phyloP scores from a whole-genome alignment of 495 filamentous ascomycete species.

The Staphylotrichum tortipilum region DNA sequence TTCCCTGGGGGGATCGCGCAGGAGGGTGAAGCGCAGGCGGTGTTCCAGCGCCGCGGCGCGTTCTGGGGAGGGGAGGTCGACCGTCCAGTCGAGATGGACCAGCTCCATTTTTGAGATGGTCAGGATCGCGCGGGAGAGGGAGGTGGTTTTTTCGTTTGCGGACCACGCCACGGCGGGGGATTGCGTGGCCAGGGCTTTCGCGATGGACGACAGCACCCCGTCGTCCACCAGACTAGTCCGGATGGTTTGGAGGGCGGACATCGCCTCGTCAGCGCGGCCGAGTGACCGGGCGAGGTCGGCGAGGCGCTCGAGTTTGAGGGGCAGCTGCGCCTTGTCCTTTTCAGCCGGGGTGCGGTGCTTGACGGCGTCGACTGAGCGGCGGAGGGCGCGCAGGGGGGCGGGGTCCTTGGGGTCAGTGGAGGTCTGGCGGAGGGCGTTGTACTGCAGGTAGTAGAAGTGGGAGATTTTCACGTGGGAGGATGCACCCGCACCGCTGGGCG shows the following conservation, averaged over 20 bases:
- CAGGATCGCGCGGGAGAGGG: conserved; percentile 37
- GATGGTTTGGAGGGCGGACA: conserved; percentile 34
- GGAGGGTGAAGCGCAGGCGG: conserved; percentile 34
- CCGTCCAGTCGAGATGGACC: conserved; percentile 37
- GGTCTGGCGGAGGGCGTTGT: conserved; percentile 31
- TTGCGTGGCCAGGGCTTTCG: conserved; percentile 22
- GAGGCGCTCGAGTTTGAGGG: conserved; percentile 42
- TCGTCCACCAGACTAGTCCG: conserved; percentile 38
- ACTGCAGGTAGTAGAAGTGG: conserved; percentile 67
- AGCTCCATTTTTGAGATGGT: conserved; percentile 40
- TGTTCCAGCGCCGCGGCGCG: conserved; percentile 44
- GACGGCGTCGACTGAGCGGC: conserved; percentile 42
- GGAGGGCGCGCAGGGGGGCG: conserved; percentile 37
- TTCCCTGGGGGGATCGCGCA: conserved; percentile 19
- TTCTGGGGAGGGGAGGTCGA: conserved; percentile 33
- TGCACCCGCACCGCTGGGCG: conserved; percentile 18
- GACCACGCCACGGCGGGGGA: conserved; percentile 32
- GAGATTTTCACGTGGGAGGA: conserved; percentile 57
- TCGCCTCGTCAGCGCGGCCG: conserved; percentile 34
- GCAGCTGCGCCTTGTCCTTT: conserved; percentile 37
- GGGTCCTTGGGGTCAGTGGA: conserved; percentile 30
- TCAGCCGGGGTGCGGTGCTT: conserved; percentile 35
- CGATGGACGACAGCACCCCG: conserved; percentile 36
- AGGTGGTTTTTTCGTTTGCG: conserved; percentile 27
- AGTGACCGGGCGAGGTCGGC: conserved; percentile 35